Conservation (phyloP, 2,329 filamentous ascomycete genomes). For the Microascus cirrosus region DNA sequence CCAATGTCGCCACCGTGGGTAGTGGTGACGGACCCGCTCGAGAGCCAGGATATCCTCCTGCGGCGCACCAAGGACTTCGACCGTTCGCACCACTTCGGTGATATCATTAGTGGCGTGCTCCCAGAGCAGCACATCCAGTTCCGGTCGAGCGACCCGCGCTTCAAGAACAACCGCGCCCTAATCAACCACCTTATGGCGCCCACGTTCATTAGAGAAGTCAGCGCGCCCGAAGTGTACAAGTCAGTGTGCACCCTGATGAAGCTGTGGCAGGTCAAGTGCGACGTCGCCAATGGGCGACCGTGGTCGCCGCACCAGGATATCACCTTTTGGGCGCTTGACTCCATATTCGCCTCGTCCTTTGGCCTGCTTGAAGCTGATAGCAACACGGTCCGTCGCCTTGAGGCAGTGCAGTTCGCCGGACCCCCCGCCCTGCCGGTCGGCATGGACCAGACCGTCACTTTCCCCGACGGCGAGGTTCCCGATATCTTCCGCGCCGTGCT, state of each 20-base stretch:
- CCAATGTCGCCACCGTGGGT: slow-evolving; percentile 30
- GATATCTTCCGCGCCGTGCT: slow-evolving; percentile 11
- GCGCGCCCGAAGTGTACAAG: slow-evolving; percentile 20
- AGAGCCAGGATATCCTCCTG: slow-evolving; percentile 31
- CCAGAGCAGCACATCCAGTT: slow-evolving; percentile 20
- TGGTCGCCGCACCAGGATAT: slow-evolving; percentile 16
- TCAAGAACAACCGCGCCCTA: slow-evolving; percentile 19
- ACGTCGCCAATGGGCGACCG: slow-evolving; percentile 14
- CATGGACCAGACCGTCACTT: neutral
- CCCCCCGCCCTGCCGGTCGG: neutral
- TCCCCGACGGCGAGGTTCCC: neutral
- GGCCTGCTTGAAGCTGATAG: slow-evolving; percentile 14
- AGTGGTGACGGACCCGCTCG: slow-evolving; percentile 26
- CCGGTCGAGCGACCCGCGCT: slow-evolving; percentile 17
- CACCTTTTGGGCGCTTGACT: slow-evolving; percentile 17
- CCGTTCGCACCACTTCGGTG: slow-evolving; percentile 20
- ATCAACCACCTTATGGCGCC: slow-evolving; percentile 25
- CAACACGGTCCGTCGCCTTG: slow-evolving; percentile 12
- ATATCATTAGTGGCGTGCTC: slow-evolving; percentile 18
- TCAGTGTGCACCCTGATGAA: slow-evolving; percentile 16
- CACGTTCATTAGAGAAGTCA: slow-evolving; percentile 19
- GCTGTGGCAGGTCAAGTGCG: slow-evolving; percentile 20
- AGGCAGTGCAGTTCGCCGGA: slow-evolving; percentile 6
- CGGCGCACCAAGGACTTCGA: slow-evolving; percentile 32
- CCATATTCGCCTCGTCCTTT: slow-evolving; percentile 17